Evolutionary conservation across 2,329 filamentous ascomycete genomes (phyloP), one percentile per base, ranked within the genome.

Genomic region (Periglandula ipomoeae): DNA sequence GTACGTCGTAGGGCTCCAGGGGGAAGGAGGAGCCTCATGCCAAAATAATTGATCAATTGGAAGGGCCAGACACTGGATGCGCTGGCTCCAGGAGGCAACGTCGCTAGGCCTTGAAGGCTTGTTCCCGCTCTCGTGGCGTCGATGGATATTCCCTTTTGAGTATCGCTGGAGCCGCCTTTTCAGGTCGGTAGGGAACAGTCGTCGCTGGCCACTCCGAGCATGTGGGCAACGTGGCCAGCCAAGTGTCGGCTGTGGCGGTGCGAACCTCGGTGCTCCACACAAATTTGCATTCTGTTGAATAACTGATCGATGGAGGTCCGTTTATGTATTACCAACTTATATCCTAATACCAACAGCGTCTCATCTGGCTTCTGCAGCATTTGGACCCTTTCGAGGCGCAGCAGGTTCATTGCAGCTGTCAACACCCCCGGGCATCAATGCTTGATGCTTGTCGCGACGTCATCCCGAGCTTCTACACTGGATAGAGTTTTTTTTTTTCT

Each of bases 221-320:
- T 30, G 42, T 19, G 42, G 26, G 15, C 15, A 15, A 17, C 37
- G 11, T n/a, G 22, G 37, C 6, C 11, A 35, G 17, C 26, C 27
- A 30, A 38, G 35, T n/a, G 20, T 39, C 44, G 44, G 19, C 27
- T 46, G 44, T 46, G 44, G 44, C 44, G 44, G 44, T 46, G 44
- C 44, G 32, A 13, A 26, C 19, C 44, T 34, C 9, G 19, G n/a
- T 13, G 13, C 19, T 7, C 9, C 38, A 8, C 6, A 11, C 30
- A 32, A 32, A 10, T 32, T 30, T 5, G 5, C 26, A 6, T 27
- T 27, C 26, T 27, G 27, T 30, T 13, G 6, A n/a, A n/a, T n/a
- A n/a, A n/a, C n/a, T n/a, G n/a, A n/a, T n/a, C n/a, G n/a, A n/a
- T n/a, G n/a, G n/a, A n/a, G n/a, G n/a, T n/a, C n/a, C n/a, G n/a